Evolutionary conservation across 2,329 filamentous ascomycete genomes (phyloP), one percentile per base, ranked within the genome.

Genomic region (Fusarium sp.): DNA sequence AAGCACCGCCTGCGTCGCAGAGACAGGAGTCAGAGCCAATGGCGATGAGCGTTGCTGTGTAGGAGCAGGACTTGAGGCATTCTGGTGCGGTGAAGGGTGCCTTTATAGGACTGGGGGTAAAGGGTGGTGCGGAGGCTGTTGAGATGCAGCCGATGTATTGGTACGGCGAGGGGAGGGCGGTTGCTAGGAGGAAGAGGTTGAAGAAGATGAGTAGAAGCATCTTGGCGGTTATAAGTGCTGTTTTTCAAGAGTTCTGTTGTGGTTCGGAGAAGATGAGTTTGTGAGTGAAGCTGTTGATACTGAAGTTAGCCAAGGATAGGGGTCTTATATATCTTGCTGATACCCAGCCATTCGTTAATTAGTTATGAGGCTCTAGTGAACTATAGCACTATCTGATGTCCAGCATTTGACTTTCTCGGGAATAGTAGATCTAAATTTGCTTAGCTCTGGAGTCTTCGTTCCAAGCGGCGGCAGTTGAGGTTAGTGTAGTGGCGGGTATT

Each of bases 131-230:
- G 9, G 44, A 29, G 7, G 65, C 57, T 6, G 43, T 53, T 66
- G 73, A 44, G 48, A 75, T 71, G 71, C 78, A 80, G 60, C 77
- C 78, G 57, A 78, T 53, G 60, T 76, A 78, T 45, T 73, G 54
- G 60, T 71, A 75, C 15, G 48, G 65, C 61, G 22, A 52, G 15
- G 41, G 57, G 25, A 47, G 73, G 60, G 67, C 59, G 6, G 58
- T 43, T 54, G 68, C 66, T 40, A 67, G 62, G 34, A 66, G 58
- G 30, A 80, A 38, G n/a, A 80, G 60, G 67, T 55, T 58, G 38
- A 74, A 40, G 1, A 73, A n/a, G 27, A 62, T 27, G 8, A 62
- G 41, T 15, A 57, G 32, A 40, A 58, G 30, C 65, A 73, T 74
- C 1, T 18, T 65, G 41, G 47, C n/a, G 12, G 9, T 30, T 34